Evolutionary conservation across 345 rosid species (phyloP), one percentile per base, ranked within the genome.

Genomic region (Kernera saxatilis): DNA sequence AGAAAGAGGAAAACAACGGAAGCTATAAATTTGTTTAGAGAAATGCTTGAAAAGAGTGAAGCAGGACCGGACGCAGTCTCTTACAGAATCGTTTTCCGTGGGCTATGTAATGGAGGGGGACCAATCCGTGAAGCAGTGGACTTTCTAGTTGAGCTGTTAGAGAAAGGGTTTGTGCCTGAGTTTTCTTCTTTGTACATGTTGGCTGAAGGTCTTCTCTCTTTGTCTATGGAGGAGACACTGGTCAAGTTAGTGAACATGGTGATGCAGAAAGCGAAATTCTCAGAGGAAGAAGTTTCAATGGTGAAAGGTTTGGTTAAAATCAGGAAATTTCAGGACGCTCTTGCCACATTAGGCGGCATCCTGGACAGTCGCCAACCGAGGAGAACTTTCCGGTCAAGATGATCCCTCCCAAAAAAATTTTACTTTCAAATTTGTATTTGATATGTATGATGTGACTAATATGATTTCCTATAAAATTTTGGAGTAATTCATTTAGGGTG

Each of bases 51-150:
- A 57, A 83, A 76, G 66, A 84, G 77, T 36, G 84, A 60, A 48
- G 49, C 84, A 19, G 70, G 84, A 67, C 92, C 92, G 0, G 93
- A 88, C 68, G 88, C 86, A 25, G 56, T 84, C 9, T 78, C 93
- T 13, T 83, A 87, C 54, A 84, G 73, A 75, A 71, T 88, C 14
- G 88, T 93, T 22, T 90, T 88, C 68, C 86, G 90, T 13, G 94
- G 98, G 39, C 86, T 92, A 27, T 84, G 89, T 64, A 84, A 73
- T 6, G 86, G 88, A 25, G 97, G 97, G 12, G 94, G 96, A 15
- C 89, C 97, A 25, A 85, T 87, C 12, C 82, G 82, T 43, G 93
- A 93, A 83, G 96, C 96, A 40, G 96, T 89, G 64, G 89, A 87
- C 79, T 87, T 92, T 40, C 67, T 83, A 67, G 73, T 85, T 32